phyloP scores from a whole-genome alignment of 2,329 filamentous ascomycete species.

The Colletotrichum coccodes region DNA sequence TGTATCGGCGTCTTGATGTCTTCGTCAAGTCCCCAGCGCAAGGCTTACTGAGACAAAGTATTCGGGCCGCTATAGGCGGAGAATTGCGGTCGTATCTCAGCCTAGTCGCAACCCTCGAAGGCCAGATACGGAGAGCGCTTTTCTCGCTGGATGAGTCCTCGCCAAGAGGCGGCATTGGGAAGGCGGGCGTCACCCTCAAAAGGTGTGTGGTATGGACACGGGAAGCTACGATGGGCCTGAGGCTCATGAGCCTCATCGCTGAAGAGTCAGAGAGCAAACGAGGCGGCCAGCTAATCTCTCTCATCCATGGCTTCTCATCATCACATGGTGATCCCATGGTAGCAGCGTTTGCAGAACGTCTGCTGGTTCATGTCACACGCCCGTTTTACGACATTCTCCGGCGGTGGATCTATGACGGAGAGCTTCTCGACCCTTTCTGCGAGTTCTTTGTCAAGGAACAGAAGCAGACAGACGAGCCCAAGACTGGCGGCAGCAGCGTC shows the following conservation, averaged over 20 bases:
- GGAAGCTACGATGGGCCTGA: conserved; percentile 94
- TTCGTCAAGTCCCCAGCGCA: conserved; percentile 86
- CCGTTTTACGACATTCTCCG: conserved; percentile 97
- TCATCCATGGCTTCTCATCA: conserved; percentile 93
- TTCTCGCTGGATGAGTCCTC: conserved; percentile 76
- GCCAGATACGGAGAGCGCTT: conserved; percentile 87
- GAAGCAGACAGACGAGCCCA: conserved; percentile 58
- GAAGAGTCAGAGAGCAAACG: conserved; percentile 86
- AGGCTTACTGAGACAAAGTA: conserved; percentile 90
- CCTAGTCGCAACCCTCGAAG: conserved; percentile 90
- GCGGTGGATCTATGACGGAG: conserved; percentile 98
- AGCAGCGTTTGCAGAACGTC: conserved; percentile 88
- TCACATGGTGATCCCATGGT: conserved; percentile 97
- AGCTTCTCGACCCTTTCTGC: conserved; percentile 92
- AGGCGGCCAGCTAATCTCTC: conserved; percentile 90
- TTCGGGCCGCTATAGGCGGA: conserved; percentile 84
- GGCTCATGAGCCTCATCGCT: conserved; percentile 93
- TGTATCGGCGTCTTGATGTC: conserved; percentile 82
- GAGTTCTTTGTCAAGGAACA: conserved; percentile 97
- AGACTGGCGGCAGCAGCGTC: conserved; percentile 74
- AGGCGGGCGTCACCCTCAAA: conserved; percentile 92
- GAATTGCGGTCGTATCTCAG: conserved; percentile 92
- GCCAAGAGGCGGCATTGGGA: conserved; percentile 78
- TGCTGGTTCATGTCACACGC: conserved; percentile 86
- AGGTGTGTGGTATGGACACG: conserved; percentile 97